A percentile compares a stretch with the other conserved stretches of the same genome.
These are phyloP conservation scores for Agastache rugosa DNA, from an alignment of 257 asterid species.

Conservation along the genomic window DNA sequence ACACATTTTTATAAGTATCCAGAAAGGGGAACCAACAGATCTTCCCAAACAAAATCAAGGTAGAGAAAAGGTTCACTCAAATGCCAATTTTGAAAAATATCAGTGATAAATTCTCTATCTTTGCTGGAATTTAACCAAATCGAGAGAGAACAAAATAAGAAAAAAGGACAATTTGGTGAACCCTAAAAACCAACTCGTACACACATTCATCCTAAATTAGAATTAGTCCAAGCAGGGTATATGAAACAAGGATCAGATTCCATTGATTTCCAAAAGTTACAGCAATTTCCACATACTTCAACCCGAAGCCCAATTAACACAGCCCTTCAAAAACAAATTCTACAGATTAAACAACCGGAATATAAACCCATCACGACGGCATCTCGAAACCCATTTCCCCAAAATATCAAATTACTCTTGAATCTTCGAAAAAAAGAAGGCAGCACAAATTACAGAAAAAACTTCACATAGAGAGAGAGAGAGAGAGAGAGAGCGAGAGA, in stretches of 20 bases:
- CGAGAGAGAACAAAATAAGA: neutral
- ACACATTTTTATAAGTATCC: neutral
- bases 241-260: slow-evolving; percentile 21
- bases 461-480: neutral
- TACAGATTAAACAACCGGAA: slow-evolving; percentile 13
- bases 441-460: neutral
- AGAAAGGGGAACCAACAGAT: neutral
- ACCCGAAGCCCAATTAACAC: slow-evolving; percentile 26
- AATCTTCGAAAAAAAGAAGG: slow-evolving; percentile 21
- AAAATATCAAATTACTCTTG: slow-evolving; percentile 9
- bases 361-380: slow-evolving; percentile 13
- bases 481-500: slow-evolving; percentile 18
- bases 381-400: slow-evolving; percentile 33
- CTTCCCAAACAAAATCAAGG: slow-evolving; percentile 13
- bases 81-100: slow-evolving; percentile 7
- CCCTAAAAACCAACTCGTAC: slow-evolving; percentile 29
- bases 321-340: slow-evolving; percentile 4
- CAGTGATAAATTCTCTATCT: neutral
- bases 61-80: slow-evolving; percentile 9
- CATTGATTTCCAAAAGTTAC: slow-evolving; percentile 1
- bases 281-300: slow-evolving; percentile 25
- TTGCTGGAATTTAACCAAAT: slow-evolving; percentile 19
- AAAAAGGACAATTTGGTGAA: slow-evolving; percentile 25
- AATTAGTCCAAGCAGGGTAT: slow-evolving; percentile 14
- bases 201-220: slow-evolving; percentile 26